These are phyloP conservation scores for Coprinellus micaceus DNA, from an alignment of 768 basidiomycete genomes.

Conservation along the genomic window DNA sequence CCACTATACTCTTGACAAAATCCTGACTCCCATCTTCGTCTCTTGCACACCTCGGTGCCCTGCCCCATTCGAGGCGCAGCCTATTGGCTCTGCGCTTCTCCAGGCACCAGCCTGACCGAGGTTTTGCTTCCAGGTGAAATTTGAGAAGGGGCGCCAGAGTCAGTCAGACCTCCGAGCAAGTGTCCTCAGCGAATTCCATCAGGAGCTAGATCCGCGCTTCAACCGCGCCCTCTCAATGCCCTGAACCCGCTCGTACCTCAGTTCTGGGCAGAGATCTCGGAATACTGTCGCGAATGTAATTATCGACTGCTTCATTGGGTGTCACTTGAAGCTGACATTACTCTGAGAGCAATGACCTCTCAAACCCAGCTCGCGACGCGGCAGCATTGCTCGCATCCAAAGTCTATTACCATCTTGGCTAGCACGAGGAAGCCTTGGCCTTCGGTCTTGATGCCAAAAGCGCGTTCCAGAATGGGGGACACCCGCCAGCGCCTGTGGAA, in stretches of 20 bases:
- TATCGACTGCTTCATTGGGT: conserved; percentile 26
- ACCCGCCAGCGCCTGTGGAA: conserved; percentile 65
- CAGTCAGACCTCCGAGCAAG: conserved; percentile 89
- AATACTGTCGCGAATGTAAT: conserved; percentile 85
- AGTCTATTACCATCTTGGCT: conserved; percentile 94
- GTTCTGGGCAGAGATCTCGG: conserved; percentile 99
- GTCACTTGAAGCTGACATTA: conserved; percentile 2
- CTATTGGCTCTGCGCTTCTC: too few relatives aligned
- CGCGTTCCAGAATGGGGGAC: conserved; percentile 77
- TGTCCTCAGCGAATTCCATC: conserved; percentile 85
- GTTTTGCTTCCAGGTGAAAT: too few relatives aligned
- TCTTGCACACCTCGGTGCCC: too few relatives aligned
- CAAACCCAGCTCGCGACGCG: conserved; percentile 68
- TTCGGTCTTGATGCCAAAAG: conserved; percentile 89
- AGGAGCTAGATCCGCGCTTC: conserved; percentile 82
- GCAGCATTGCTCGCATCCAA: conserved; percentile 96
- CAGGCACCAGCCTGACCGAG: too few relatives aligned
- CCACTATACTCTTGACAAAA: too few relatives aligned
- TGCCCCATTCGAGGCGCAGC: too few relatives aligned
- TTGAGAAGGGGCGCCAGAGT: too few relatives aligned
- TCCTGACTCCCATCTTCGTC: too few relatives aligned
- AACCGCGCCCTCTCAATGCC: conserved; percentile 88
- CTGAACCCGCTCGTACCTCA: conserved; percentile 83
- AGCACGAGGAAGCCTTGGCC: conserved; percentile 91
- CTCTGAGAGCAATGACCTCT: conserved; percentile 78